Conservation (phyloP, 345 rosid species). For the Eucalyptus cloeziana region DNA sequence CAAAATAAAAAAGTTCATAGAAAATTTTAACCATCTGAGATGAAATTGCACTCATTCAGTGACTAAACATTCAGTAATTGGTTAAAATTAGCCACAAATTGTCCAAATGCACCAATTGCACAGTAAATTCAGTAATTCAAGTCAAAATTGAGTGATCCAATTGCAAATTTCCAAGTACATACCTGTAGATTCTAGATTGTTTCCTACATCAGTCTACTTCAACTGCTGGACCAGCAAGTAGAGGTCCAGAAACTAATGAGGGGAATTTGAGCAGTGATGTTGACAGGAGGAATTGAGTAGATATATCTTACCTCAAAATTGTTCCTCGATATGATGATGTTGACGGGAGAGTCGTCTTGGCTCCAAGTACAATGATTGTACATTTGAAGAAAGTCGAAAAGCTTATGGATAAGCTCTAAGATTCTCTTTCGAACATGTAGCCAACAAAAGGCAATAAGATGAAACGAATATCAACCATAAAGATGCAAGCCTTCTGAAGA, state of each 20-base stretch:
- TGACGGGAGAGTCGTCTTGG: not conserved
- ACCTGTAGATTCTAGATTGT: not conserved
- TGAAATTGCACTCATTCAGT: not conserved
- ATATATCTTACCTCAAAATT: not conserved
- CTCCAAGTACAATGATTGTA: not conserved
- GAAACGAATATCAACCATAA: not conserved
- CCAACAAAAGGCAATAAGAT: not conserved
- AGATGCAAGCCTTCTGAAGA: not conserved
- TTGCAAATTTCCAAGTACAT: not conserved
- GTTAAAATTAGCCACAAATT: not conserved
- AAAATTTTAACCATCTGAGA: not conserved
- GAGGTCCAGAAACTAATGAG: not conserved
- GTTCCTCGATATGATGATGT: not conserved
- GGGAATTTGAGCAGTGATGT: not conserved
- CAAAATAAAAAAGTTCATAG: not conserved
- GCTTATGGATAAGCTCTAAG: not conserved
- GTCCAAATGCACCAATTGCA: not conserved
- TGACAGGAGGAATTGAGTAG: not conserved
- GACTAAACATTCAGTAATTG: not conserved
- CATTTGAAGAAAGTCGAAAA: not conserved
- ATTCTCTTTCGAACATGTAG: not conserved
- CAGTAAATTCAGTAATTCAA: not conserved
- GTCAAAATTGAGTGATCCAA: not conserved
- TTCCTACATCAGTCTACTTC: not conserved
- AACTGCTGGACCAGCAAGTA: not conserved